These are phyloP conservation scores for Acanthochlamys bracteata DNA, from an alignment of 106 monocot species.

Conservation along the genomic window DNA sequence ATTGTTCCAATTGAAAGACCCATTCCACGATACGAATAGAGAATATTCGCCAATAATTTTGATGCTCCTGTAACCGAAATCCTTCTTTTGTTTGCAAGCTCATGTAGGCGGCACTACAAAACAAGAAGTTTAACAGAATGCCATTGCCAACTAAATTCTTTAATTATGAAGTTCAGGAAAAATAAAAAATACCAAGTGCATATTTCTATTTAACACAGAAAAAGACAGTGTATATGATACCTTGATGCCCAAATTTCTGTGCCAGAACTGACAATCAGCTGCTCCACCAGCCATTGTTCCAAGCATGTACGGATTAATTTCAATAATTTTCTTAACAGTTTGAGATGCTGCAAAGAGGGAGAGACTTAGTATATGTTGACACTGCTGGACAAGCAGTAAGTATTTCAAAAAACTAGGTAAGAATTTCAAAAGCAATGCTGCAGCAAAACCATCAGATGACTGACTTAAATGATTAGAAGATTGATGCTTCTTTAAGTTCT, in stretches of 20 bases:
- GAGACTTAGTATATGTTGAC: neutral
- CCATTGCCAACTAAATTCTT: neutral
- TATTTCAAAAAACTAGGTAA: no score
- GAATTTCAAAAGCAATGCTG: no score
- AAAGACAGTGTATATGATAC: slow-evolving; percentile 12
- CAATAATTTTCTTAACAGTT: slow-evolving; percentile 79
- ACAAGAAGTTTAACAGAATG: neutral
- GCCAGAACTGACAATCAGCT: slow-evolving; percentile 97
- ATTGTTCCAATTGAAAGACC: slow-evolving; percentile 83
- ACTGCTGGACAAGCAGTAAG: no score
- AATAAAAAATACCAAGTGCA: neutral
- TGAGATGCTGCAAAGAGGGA: slow-evolving; percentile 57
- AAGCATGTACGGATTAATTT: slow-evolving; percentile 90
- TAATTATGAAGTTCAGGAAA: neutral
- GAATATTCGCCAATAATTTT: slow-evolving; percentile 80
- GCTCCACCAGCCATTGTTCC: slow-evolving; percentile 95
- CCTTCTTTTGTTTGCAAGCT: slow-evolving; percentile 82
- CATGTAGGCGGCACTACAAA: slow-evolving; percentile 70
- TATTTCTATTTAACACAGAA: neutral
- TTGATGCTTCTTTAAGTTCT: no score
- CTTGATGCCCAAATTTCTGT: slow-evolving; percentile 81
- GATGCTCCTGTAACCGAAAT: slow-evolving; percentile 90
- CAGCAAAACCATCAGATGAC: no score
- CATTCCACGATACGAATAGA: slow-evolving; percentile 80
- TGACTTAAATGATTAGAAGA: no score